Evolutionary conservation across 2,329 filamentous ascomycete genomes (phyloP).

Genomic region (Ustulina deusta): DNA sequence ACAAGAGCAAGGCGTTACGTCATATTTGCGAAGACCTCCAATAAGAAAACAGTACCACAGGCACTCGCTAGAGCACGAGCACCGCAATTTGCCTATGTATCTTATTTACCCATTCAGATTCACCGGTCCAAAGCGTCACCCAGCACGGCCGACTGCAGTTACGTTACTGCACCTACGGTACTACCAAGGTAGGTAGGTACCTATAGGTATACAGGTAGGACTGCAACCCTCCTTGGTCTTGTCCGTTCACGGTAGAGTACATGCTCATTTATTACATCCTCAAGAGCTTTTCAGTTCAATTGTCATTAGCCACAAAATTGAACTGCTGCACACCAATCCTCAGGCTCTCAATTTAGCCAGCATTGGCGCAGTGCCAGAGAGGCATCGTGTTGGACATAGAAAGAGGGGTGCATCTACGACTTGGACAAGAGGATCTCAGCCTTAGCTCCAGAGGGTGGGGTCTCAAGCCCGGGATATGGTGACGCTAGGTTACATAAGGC

Average conservation of each 20-base stretch:
- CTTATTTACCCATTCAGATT: constrained; percentile 28
- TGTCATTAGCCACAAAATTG: background rate
- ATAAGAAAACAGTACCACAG: background rate
- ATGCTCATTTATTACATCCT: background rate
- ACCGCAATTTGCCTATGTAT: constrained; percentile 22
- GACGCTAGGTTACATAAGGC: constrained; percentile 3
- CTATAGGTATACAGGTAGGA: background rate
- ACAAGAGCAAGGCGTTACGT: constrained; percentile 4
- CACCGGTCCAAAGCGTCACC: background rate
- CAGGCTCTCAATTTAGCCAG: background rate
- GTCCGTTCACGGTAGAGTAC: background rate
- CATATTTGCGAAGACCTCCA: constrained; percentile 11
- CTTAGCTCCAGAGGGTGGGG: constrained; percentile 8
- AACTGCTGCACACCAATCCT: background rate
- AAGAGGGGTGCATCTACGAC: background rate
- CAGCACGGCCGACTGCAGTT: background rate
- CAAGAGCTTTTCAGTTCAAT: background rate
- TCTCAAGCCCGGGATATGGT: constrained; percentile 5
- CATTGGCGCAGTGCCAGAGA: background rate
- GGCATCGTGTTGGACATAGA: too few relatives aligned
- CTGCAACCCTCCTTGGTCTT: background rate
- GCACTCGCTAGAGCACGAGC: background rate
- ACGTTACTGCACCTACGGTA: background rate
- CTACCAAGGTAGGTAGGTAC: background rate
- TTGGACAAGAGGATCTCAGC: background rate